Conservation (phyloP, 1,284 basidiomycete genomes). For the Ceratobasidium sp. region DNA sequence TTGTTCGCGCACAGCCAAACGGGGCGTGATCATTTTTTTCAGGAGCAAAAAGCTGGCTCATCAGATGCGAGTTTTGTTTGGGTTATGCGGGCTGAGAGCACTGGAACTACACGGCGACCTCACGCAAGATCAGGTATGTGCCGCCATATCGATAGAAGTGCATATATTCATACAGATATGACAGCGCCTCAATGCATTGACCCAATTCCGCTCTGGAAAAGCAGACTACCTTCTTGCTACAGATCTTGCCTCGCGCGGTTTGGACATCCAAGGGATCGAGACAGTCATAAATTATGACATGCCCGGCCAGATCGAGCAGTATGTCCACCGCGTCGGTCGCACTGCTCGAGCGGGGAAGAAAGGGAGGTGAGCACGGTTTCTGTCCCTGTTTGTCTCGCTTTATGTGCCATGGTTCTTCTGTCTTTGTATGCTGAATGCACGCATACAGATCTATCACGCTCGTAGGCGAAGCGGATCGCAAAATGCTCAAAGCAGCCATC, state of each 20-base stretch:
- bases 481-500: constrained; percentile 95
- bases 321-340: constrained; percentile 95
- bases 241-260: constrained; percentile 91
- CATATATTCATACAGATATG: neutral
- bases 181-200: constrained; percentile 85
- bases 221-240: constrained; percentile 95
- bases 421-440: constrained; percentile 35
- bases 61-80: constrained; percentile 93
- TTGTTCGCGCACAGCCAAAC: constrained; percentile 87
- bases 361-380: constrained; percentile 73
- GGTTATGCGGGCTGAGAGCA: constrained; percentile 84
- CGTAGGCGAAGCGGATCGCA: constrained; percentile 95
- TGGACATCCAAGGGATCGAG: constrained; percentile 98
- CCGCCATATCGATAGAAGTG: neutral
- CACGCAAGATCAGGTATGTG: constrained; percentile 87
- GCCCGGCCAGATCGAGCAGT: constrained; percentile 92
- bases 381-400: constrained; percentile 5
- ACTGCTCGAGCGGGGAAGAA: constrained; percentile 94
- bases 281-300: constrained; percentile 99
- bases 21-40: constrained; percentile 90
- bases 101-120: constrained; percentile 95
- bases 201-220: constrained; percentile 83
- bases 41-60: constrained; percentile 96
- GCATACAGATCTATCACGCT: constrained; percentile 83
- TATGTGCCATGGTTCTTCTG: too few species aligned